Evolutionary conservation across 1,284 basidiomycete species (phyloP), one percentile per base, ranked within the genome.

Genomic region (Leucoagaricus sp.): DNA sequence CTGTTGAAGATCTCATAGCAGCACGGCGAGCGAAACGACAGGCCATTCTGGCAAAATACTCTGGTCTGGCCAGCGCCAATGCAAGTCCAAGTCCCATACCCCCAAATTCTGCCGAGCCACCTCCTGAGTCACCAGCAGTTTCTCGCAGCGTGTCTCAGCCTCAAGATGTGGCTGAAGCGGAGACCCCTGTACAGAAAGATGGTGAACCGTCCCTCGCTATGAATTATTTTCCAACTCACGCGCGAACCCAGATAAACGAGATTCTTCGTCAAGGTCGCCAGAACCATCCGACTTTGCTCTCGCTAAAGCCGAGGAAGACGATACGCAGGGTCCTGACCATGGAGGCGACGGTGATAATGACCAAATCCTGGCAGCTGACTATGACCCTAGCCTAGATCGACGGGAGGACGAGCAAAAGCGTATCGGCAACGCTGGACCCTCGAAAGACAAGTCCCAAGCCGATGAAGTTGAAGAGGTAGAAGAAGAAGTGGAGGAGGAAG

Each of bases 341-440:
- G 60, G 60, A 17, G 57, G 64, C 61, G 70, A 72, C 49, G 74
- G 82, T 36, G 48, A 75, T 45, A 78, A 75, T 57, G 84, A 88
- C 62, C 89, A 91, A 67, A 79, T 96, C 33, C 91, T 87, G 40
- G 95, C 95, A 19, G 95, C 94, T 44, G 94, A 97, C 72, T 98
- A 97, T 72, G 92, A 96, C 71, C 93, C 94, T 15, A 91, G 88
- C 65, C 71, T 88, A 61, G 94, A 96, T 73, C 83, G 89, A 38
- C 80, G 87, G 29, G 89, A 91, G 67, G 93, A 95, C 62, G 89
- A 91, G 61, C 83, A 85, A 59, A 84, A 84, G 61, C 83, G 88
- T 8, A 77, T 86, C 13, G 78, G 77, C n/a, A 69, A 55, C 40
- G 42, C 28, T 2, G 50, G 28, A 23, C 36, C 29, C 4, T 2